These are phyloP conservation scores for Chlorella sp. DNA, from an alignment of 139 green algal species.

Conservation along the genomic window DNA sequence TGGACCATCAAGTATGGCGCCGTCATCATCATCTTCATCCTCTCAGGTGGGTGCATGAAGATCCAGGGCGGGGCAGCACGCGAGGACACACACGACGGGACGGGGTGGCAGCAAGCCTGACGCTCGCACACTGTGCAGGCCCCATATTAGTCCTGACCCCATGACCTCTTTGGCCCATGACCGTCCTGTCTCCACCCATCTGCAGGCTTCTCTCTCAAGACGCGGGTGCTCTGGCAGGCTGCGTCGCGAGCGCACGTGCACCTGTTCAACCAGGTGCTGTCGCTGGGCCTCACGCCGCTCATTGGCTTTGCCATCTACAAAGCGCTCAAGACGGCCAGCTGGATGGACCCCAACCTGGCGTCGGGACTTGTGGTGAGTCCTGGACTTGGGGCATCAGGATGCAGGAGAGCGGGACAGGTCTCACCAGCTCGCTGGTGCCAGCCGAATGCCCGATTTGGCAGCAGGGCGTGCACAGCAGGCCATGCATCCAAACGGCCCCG, in stretches of 20 bases:
- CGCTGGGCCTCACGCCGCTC: conserved; percentile 22
- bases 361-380: conserved; percentile 27
- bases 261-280: conserved; percentile 29
- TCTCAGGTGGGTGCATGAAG: conserved; percentile 28
- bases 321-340: not conserved
- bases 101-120: no score
- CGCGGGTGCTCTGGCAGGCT: conserved; percentile 18
- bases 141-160: no score
- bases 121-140: no score
- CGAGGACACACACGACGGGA: no score
- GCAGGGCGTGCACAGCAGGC: no score
- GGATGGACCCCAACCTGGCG: conserved; percentile 21
- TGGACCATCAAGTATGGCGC: conserved; percentile 38
- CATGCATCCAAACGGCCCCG: not conserved
- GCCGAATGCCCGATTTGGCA: no score
- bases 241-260: conserved; percentile 22
- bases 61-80: no score
- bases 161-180: no score
- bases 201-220: conserved; percentile 30
- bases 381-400: not conserved
- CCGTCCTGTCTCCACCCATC: no score
- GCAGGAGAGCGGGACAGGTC: not conserved
- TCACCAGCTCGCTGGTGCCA: not conserved
- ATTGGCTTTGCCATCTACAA: conserved; percentile 25
- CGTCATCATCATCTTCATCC: conserved; percentile 45